Percentiles rank a stretch among this genome's conserved stretches.
Evolutionary conservation across 2,329 filamentous ascomycete species (phyloP).

Genomic region (Didymella pomorum): DNA sequence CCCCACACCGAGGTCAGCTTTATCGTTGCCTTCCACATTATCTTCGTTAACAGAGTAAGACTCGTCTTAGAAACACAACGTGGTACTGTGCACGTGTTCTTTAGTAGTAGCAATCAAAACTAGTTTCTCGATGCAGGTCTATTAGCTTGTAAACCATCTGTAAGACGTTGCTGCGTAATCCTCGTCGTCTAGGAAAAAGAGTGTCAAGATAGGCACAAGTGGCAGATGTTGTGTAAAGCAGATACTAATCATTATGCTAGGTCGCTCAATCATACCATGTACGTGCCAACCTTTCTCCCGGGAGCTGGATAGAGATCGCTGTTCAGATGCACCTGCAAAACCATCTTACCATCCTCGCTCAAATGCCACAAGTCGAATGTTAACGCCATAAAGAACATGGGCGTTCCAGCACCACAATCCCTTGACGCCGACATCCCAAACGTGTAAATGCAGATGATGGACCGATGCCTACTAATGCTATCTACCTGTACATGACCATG

Average conservation of each 20-base stretch:
- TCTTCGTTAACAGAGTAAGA: too few species aligned
- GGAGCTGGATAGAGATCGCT: constrained; percentile 3
- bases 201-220: too few species aligned
- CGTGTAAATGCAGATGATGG: constrained; percentile 15
- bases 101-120: too few species aligned
- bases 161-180: too few species aligned
- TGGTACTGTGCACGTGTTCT: too few species aligned
- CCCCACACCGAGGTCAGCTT: background rate
- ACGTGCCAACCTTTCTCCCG: constrained; percentile 2
- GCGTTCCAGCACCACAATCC: constrained; percentile 36
- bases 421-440: constrained; percentile 11
- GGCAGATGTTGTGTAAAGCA: too few species aligned
- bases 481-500: constrained; percentile 13
- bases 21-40: too few species aligned
- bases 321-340: constrained; percentile 5
- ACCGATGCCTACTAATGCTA: constrained; percentile 2
- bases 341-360: constrained; percentile 5
- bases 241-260: background rate
- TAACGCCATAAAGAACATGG: constrained; percentile 23
- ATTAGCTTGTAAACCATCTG: too few species aligned
- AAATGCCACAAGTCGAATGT: constrained; percentile 2
- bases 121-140: too few species aligned
- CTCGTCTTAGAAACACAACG: too few species aligned
- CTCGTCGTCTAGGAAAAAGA: too few species aligned
- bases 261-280: constrained; percentile 12